Percentiles rank a stretch among this genome's conserved stretches.
Evolutionary conservation across 345 rosid genomes (phyloP).

Genomic region (Physaria fendleri): DNA sequence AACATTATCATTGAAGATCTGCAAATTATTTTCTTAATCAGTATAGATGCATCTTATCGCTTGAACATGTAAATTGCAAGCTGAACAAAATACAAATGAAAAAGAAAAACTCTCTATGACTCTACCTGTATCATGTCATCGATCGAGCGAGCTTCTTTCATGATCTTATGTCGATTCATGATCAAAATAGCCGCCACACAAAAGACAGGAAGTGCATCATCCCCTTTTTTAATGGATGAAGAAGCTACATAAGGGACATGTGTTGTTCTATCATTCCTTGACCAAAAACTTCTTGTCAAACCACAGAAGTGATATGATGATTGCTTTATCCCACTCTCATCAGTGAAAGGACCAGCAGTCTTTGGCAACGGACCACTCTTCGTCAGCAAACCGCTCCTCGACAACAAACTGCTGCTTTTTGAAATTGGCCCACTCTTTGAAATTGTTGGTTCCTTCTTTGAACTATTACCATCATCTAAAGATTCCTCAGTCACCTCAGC

Average conservation of each 20-base stretch:
- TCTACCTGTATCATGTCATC: conserved; percentile 92
- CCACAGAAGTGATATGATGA: conserved; percentile 60
- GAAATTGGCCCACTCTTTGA: conserved; percentile 30
- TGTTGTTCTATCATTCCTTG: conserved; percentile 42
- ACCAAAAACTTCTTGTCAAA: conserved; percentile 62
- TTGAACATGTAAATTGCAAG: neutral
- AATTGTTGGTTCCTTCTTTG: conserved; percentile 18
- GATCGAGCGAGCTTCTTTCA: conserved; percentile 71
- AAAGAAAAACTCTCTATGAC: no score
- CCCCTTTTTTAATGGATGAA: conserved; percentile 55
- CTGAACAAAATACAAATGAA: neutral
- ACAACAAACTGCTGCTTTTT: conserved; percentile 36
- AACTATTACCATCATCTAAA: conserved; percentile 31
- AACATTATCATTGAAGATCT: conserved; percentile 85
- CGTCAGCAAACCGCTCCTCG: conserved; percentile 33
- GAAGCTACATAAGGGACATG: conserved; percentile 46
- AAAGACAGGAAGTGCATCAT: conserved; percentile 72
- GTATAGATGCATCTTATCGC: conserved; percentile 11
- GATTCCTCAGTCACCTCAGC: conserved; percentile 41
- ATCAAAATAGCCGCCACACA: conserved; percentile 88
- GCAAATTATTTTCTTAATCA: conserved; percentile 27
- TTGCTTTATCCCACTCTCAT: conserved; percentile 42
- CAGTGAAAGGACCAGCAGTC: conserved; percentile 37
- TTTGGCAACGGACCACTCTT: conserved; percentile 34
- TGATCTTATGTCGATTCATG: conserved; percentile 78